phyloP scores from a whole-genome alignment of 441 rosid genomes.

The Erysimum cheiri region DNA sequence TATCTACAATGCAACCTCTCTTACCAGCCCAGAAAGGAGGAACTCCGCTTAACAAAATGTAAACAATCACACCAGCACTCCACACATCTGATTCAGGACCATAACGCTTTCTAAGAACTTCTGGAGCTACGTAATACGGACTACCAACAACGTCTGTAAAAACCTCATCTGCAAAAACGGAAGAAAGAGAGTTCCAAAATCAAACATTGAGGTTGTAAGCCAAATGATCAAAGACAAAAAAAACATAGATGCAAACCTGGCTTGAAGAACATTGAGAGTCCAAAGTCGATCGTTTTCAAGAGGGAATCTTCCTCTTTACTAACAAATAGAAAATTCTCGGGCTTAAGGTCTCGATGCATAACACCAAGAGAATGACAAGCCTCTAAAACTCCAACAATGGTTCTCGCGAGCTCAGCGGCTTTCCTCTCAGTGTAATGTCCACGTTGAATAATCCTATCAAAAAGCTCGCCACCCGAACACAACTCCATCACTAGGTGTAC shows the following conservation, averaged over 20 bases:
- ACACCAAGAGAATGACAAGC: constrained; percentile 95
- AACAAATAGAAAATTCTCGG: constrained; percentile 90
- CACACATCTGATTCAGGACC: constrained; percentile 97
- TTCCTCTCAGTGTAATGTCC: constrained; percentile 94
- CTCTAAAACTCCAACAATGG: constrained; percentile 88
- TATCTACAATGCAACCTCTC: constrained; percentile 18
- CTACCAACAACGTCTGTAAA: constrained; percentile 95
- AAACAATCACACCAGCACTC: constrained; percentile 98
- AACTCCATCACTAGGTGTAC: constrained; percentile 94
- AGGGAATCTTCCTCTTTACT: constrained; percentile 77
- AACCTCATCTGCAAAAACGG: constrained; percentile 61
- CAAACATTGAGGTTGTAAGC: background rate
- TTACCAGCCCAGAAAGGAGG: constrained; percentile 99
- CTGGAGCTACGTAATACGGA: constrained; percentile 98
- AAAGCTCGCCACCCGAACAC: constrained; percentile 94
- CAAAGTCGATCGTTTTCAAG: constrained; percentile 93
- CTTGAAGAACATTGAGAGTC: constrained; percentile 88
- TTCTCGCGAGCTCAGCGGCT: constrained; percentile 90
- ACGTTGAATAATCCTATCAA: constrained; percentile 89
- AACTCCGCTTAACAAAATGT: constrained; percentile 91
- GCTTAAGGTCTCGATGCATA: constrained; percentile 97
- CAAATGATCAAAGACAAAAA: background rate
- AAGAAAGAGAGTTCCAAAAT: constrained; percentile 1
- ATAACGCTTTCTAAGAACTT: constrained; percentile 83
- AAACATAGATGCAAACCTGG: constrained; percentile 61